These are phyloP conservation scores for Lentinula boryana DNA, from an alignment of 768 basidiomycete species.

Conservation along the genomic window DNA sequence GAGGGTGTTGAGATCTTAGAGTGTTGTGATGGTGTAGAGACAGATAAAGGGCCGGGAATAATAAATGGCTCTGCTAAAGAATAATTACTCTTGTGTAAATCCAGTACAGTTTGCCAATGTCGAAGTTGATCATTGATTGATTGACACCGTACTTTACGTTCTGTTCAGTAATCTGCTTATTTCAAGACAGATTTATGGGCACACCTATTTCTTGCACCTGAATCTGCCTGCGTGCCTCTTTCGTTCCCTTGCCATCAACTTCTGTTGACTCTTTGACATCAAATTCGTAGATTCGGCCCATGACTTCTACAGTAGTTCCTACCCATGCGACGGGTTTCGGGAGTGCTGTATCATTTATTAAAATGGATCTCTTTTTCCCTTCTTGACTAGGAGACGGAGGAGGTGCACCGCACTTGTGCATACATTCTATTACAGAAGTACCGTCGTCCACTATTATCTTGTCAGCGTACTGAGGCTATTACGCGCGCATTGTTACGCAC, in stretches of 20 bases:
- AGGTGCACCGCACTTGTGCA: constrained; percentile 29
- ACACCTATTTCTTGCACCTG: constrained; percentile 46
- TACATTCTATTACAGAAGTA: constrained; percentile 66
- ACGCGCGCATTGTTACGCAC: constrained; percentile 27
- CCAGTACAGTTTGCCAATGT: constrained; percentile 48
- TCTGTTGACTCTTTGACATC: constrained; percentile 27
- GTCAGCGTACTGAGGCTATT: neutral
- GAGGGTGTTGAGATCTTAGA: neutral
- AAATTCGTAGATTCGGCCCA: constrained; percentile 37
- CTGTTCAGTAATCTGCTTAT: neutral
- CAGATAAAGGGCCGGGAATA: constrained; percentile 8
- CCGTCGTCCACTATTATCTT: constrained; percentile 65
- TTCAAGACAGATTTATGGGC: constrained; percentile 12
- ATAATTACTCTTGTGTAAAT: constrained; percentile 51
- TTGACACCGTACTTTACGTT: constrained; percentile 32
- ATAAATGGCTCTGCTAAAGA: constrained; percentile 40
- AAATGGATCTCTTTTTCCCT: neutral
- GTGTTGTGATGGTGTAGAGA: constrained; percentile 7
- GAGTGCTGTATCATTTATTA: constrained; percentile 3
- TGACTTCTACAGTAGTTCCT: constrained; percentile 28
- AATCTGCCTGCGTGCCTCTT: constrained; percentile 29
- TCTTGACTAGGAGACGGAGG: constrained; percentile 18
- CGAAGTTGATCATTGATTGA: constrained; percentile 53
- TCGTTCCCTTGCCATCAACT: constrained; percentile 19
- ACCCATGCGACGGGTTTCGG: constrained; percentile 31